phyloP scores from a whole-genome alignment of 1,139 yeast species.

The Sugiyamaella neomexicana region DNA sequence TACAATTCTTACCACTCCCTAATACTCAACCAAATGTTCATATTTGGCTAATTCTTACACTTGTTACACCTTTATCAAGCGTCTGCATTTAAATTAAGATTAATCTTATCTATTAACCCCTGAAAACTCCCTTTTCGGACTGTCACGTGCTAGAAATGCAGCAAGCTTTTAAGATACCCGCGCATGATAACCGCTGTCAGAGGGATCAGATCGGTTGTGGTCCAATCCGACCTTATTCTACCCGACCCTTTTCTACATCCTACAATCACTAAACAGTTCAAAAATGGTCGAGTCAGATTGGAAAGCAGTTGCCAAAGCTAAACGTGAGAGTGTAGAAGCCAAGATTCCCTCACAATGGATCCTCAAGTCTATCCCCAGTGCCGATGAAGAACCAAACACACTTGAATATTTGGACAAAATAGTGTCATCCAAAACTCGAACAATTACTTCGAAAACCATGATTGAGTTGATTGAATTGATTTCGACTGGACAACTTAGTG shows the following conservation, averaged over 20 bases:
- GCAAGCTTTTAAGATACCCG: neutral
- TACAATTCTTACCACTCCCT: too few species aligned
- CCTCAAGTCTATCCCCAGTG: slow-evolving; percentile 15
- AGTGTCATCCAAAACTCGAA: slow-evolving; percentile 16
- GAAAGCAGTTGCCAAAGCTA: slow-evolving; percentile 16
- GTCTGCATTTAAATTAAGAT: neutral
- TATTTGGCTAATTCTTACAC: too few species aligned
- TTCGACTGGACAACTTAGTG: slow-evolving; percentile 19
- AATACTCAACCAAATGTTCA: too few species aligned
- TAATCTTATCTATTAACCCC: neutral
- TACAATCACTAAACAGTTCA: neutral
- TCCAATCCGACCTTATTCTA: neutral
- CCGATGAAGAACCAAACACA: slow-evolving; percentile 22
- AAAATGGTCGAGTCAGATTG: slow-evolving; percentile 10
- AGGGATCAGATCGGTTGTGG: neutral
- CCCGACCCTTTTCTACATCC: neutral
- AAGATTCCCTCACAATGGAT: slow-evolving; percentile 22
- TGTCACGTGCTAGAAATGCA: slow-evolving; percentile 1
- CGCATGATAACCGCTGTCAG: slow-evolving; percentile 7
- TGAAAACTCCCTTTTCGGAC: slow-evolving; percentile 4
- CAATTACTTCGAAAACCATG: slow-evolving; percentile 20
- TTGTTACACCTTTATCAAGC: too few species aligned
- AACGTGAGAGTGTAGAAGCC: slow-evolving; percentile 14
- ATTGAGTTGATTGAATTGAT: slow-evolving; percentile 16
- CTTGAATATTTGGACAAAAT: slow-evolving; percentile 18